Conservation (phyloP, 352 stramenopile genomes). For the Pythium inflatum region DNA sequence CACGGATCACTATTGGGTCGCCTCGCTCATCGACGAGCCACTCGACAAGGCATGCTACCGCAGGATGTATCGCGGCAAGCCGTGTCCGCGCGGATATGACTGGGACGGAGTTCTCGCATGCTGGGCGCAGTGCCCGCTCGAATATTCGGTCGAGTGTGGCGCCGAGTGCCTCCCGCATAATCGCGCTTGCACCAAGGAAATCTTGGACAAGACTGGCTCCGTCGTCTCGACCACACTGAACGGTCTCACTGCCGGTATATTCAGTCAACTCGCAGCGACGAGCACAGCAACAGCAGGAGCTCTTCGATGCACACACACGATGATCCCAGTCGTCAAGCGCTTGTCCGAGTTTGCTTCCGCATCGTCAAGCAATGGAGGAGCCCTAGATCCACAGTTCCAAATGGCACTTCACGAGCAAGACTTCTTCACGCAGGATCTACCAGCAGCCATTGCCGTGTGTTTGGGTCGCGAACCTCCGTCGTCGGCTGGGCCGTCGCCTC, state of each 20-base stretch:
- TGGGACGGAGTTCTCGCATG: conserved; percentile 54
- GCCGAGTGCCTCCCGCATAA: conserved; percentile 65
- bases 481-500: conserved; percentile 11
- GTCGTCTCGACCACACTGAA: conserved; percentile 47
- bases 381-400: conserved; percentile 34
- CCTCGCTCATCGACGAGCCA: conserved; percentile 21
- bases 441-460: conserved; percentile 42
- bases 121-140: conserved; percentile 61
- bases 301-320: conserved; percentile 44
- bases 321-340: conserved; percentile 43
- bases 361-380: conserved; percentile 30
- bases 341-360: conserved; percentile 42
- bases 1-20: conserved; percentile 30
- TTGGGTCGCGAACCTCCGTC: conserved; percentile 40
- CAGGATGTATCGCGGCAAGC: conserved; percentile 38
- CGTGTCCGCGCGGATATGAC: conserved; percentile 49
- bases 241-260: conserved; percentile 42
- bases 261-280: conserved; percentile 36
- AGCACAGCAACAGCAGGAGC: conserved; percentile 22
- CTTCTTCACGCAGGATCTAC: conserved; percentile 50
- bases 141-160: conserved; percentile 59
- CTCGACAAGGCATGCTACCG: conserved; percentile 38
- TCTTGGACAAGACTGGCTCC: conserved; percentile 45
- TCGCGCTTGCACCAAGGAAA: conserved; percentile 52
- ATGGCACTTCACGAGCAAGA: conserved; percentile 46